Conservation (phyloP, 495 filamentous ascomycete genomes). For the Astrothelium macrocarpum region DNA sequence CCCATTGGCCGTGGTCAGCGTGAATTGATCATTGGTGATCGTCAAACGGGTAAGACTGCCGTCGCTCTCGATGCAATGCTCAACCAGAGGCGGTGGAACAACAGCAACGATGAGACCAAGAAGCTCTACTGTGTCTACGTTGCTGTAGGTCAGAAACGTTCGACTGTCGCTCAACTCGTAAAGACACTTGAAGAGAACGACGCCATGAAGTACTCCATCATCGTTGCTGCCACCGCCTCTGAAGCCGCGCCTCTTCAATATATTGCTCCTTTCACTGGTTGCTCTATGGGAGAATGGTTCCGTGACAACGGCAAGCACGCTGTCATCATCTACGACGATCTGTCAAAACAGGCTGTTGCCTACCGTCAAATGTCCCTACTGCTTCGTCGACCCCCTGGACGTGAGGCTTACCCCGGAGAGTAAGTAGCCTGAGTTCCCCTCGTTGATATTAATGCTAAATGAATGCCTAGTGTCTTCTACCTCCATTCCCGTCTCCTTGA, state of each 20-base stretch:
- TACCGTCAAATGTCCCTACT: slow-evolving; percentile 99
- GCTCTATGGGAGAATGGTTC: slow-evolving; percentile 77
- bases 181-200: slow-evolving; percentile 99
- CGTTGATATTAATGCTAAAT: slow-evolving; percentile 22
- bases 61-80: slow-evolving; percentile 97
- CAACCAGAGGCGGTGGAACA: slow-evolving; percentile 99
- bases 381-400: slow-evolving; percentile 96
- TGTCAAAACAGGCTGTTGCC: slow-evolving; percentile 97
- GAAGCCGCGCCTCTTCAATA: slow-evolving; percentile 93
- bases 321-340: slow-evolving; percentile 89
- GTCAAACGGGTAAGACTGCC: slow-evolving; percentile 99
- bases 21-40: slow-evolving; percentile 99
- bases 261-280: slow-evolving; percentile 87
- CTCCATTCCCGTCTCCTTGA: slow-evolving; percentile 99
- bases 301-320: slow-evolving; percentile 88
- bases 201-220: slow-evolving; percentile 94
- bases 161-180: slow-evolving; percentile 97
- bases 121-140: slow-evolving; percentile 99
- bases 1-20: slow-evolving; percentile 99
- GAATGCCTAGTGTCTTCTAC: slow-evolving; percentile 71
- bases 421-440: slow-evolving; percentile 28
- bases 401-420: slow-evolving; percentile 99
- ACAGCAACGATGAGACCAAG: slow-evolving; percentile 73
- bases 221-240: slow-evolving; percentile 95
- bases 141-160: slow-evolving; percentile 98